Conservation (phyloP, 139 green algal species). For the Mesostigma viride region DNA sequence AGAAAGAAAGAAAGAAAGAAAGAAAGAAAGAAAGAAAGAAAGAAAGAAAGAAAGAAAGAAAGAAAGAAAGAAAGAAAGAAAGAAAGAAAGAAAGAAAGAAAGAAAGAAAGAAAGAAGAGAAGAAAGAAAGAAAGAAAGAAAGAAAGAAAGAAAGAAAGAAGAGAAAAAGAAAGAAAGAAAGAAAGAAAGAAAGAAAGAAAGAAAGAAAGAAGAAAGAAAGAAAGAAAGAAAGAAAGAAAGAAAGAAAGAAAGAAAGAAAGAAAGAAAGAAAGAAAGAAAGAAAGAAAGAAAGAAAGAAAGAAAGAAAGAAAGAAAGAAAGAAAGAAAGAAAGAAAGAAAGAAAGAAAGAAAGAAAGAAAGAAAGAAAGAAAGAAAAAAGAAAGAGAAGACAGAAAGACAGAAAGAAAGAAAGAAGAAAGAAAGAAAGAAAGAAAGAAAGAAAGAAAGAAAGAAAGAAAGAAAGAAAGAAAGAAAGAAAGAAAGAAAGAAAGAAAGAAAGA, state of each 20-base stretch:
- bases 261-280: not conserved
- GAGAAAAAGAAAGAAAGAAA: conserved; percentile 3
- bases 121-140: conserved; percentile 6
- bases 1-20: not conserved
- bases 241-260: not conserved
- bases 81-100: conserved; percentile 6
- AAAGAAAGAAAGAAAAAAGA: too few relatives aligned
- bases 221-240: not conserved
- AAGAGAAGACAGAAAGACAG: too few relatives aligned
- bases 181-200: conserved; percentile 10
- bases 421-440: too few relatives aligned
- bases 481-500: too few relatives aligned
- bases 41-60: not conserved
- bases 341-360: too few relatives aligned
- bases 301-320: too few relatives aligned
- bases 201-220: conserved; percentile 4
- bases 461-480: too few relatives aligned
- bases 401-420: too few relatives aligned
- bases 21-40: not conserved
- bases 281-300: too few relatives aligned
- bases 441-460: too few relatives aligned
- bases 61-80: not conserved
- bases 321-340: too few relatives aligned
- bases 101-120: conserved; percentile 6
- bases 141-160: conserved; percentile 1